These are phyloP conservation scores for Daldinia concentrica DNA, from an alignment of 495 filamentous ascomycete species.

Conservation along the genomic window DNA sequence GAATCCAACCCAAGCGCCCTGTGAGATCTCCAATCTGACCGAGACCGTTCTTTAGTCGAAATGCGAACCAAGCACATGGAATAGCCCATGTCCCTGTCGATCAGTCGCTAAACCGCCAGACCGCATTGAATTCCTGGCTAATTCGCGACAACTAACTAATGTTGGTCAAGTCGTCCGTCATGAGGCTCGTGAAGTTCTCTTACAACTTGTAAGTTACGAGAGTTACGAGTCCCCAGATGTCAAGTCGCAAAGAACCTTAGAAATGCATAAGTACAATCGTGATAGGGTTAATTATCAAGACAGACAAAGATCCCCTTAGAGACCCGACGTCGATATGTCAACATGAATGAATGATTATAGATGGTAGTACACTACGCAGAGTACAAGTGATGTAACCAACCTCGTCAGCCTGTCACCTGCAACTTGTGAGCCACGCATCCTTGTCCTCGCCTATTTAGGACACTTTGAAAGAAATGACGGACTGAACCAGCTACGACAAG, in stretches of 20 bases:
- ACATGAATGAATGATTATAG: no score
- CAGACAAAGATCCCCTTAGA: background rate
- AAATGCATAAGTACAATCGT: background rate
- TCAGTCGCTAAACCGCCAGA: conserved; percentile 18
- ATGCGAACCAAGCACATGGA: conserved; percentile 27
- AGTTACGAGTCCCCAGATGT: background rate
- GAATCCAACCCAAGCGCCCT: conserved; percentile 10
- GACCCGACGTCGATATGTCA: conserved; percentile 5
- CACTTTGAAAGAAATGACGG: conserved; percentile 13
- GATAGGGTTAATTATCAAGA: background rate
- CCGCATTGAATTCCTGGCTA: background rate
- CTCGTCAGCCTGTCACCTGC: conserved; percentile 24
- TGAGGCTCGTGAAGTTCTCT: conserved; percentile 10
- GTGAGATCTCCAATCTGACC: conserved; percentile 19
- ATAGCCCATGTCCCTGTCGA: conserved; percentile 36
- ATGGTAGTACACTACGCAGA: conserved; percentile 12
- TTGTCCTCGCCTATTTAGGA: conserved; percentile 22
- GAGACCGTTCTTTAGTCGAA: conserved; percentile 15
- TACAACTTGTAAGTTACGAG: background rate
- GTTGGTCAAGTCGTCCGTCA: background rate
- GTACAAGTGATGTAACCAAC: conserved; percentile 33
- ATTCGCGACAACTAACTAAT: conserved; percentile 8
- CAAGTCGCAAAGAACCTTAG: background rate
- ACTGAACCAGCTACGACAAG: conserved; percentile 6
- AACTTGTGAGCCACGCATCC: conserved; percentile 14